These are phyloP conservation scores for Podaxis pistillaris DNA, from an alignment of 768 basidiomycete species.

Conservation along the genomic window DNA sequence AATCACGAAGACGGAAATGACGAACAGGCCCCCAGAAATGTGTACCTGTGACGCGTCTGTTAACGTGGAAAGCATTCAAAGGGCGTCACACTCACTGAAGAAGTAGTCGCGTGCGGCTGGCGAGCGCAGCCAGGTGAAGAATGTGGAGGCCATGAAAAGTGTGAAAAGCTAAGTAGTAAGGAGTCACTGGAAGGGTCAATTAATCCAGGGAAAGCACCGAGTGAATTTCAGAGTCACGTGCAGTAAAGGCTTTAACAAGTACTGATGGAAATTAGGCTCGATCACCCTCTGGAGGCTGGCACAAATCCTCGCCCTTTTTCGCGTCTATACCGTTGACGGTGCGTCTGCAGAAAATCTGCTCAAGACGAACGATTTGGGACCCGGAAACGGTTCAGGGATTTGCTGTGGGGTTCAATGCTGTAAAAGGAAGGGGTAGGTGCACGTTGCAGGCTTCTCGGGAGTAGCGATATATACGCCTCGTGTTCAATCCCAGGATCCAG, in stretches of 20 bases:
- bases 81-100: conserved; percentile 65
- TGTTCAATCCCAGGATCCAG: conserved; percentile 11
- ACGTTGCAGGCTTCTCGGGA: conserved; percentile 21
- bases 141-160: conserved; percentile 72
- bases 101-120: conserved; percentile 93
- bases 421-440: conserved; percentile 36
- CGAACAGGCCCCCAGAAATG: conserved; percentile 98
- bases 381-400: neutral
- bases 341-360: neutral
- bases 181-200: neutral
- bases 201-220: neutral
- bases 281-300: too few relatives aligned
- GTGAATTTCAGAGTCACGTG: conserved; percentile 20
- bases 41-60: conserved; percentile 60
- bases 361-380: neutral
- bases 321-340: neutral
- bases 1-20: conserved; percentile 23
- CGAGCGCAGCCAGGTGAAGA: conserved; percentile 86
- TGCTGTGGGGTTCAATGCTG: conserved; percentile 12
- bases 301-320: neutral
- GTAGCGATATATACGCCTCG: conserved; percentile 13
- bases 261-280: neutral
- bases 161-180: conserved; percentile 10
- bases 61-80: neutral
- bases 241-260: neutral